Evolutionary conservation across 108 stramenopile species (phyloP).

Genomic region (Thalassiosira profunda): DNA sequence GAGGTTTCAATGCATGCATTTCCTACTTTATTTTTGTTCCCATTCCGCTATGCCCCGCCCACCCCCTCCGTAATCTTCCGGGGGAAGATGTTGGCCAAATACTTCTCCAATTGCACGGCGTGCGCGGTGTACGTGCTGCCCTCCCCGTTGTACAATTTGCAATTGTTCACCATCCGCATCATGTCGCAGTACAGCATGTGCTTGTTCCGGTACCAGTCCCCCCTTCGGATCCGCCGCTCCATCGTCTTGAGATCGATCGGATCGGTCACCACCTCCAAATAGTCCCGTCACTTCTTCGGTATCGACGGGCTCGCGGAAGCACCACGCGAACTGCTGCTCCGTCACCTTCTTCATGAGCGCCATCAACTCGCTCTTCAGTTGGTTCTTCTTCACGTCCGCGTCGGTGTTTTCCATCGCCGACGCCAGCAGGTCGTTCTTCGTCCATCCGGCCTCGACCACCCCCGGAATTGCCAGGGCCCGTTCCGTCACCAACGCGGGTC

Average conservation of each 20-base stretch:
- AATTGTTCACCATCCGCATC: conserved; percentile 94
- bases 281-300: conserved; percentile 87
- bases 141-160: conserved; percentile 92
- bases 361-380: conserved; percentile 72
- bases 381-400: conserved; percentile 71
- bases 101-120: conserved; percentile 80
- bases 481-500: too few relatives aligned
- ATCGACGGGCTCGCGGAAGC: conserved; percentile 95
- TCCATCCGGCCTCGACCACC: conserved; percentile 95
- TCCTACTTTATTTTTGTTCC: too few relatives aligned
- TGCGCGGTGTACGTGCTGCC: conserved; percentile 78
- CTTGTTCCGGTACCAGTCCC: conserved; percentile 82
- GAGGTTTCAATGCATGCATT: too few relatives aligned
- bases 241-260: conserved; percentile 94
- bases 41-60: too few relatives aligned
- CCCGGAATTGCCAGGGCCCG: conserved; percentile 88
- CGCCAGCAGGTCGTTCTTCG: conserved; percentile 74
- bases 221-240: conserved; percentile 85
- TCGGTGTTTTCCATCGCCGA: conserved; percentile 74
- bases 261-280: conserved; percentile 80
- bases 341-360: conserved; percentile 76
- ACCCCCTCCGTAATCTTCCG: too few relatives aligned
- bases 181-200: conserved; percentile 86
- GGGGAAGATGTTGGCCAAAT: conserved; percentile 54
- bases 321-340: conserved; percentile 94